Conservation (phyloP, 1,284 basidiomycete species). For the Heliocybe sulcata region DNA sequence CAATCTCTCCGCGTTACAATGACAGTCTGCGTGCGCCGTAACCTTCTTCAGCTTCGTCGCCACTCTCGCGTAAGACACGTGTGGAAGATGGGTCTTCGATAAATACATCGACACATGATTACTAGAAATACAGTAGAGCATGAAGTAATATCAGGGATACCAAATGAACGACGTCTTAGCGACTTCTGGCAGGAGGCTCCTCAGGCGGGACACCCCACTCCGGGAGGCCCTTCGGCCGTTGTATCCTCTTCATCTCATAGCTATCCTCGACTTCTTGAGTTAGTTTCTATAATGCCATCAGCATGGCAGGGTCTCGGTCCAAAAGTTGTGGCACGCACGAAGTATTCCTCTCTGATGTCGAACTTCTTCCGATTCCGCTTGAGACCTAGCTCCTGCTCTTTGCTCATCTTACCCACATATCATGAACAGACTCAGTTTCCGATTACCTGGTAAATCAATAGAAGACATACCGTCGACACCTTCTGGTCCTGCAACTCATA, state of each 20-base stretch:
- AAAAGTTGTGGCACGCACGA: slow-evolving; percentile 47
- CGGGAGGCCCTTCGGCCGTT: slow-evolving; percentile 74
- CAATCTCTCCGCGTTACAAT: too few relatives aligned
- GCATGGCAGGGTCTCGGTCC: slow-evolving; percentile 1
- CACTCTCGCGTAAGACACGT: not conserved
- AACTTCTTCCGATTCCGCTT: slow-evolving; percentile 79
- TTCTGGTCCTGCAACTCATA: slow-evolving; percentile 87
- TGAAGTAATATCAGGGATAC: not conserved
- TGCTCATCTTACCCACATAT: slow-evolving; percentile 46
- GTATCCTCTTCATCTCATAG: slow-evolving; percentile 86
- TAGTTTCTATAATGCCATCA: slow-evolving; percentile 48
- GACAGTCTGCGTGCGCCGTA: too few relatives aligned
- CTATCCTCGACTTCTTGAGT: slow-evolving; percentile 57
- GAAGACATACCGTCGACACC: slow-evolving; percentile 51
- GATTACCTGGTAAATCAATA: not conserved
- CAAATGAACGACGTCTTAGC: not conserved
- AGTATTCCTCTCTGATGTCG: slow-evolving; percentile 95
- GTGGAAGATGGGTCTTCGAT: not conserved
- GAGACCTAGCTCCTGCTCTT: slow-evolving; percentile 82
- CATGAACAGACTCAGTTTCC: not conserved
- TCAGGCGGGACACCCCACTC: slow-evolving; percentile 85
- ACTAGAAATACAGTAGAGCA: not conserved
- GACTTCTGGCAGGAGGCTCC: slow-evolving; percentile 24
- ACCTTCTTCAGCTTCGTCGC: too few relatives aligned
- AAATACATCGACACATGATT: not conserved